Base-by-base conservation (phyloP, 441 rosid species). In the Rhodomyrtus psidioides region DNA sequence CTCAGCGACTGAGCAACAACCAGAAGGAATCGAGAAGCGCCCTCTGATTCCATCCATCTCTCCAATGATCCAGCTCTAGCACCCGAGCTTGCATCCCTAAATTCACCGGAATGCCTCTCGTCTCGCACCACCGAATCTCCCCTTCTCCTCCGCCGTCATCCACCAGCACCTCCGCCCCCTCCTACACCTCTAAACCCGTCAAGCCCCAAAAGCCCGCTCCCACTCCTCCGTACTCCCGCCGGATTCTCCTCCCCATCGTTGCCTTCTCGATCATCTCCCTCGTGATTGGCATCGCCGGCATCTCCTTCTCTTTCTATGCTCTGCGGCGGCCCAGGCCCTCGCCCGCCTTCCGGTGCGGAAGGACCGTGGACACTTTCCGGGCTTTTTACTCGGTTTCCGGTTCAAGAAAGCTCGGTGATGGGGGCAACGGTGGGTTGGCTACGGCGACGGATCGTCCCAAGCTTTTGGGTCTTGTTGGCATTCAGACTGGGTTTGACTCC, bases 381-480 rank as follows among this genome's bases (percentile, higher is more conserved):
- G 90, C 89, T 4, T 90, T 89, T 30, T 89, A 90, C 70, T 86
- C 91, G 7, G 55, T 70, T n/a, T 85, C 91, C 10, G 88, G 57
- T 74, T 87, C 91, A 14, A 86, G 91, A 53, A 90, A 90, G 83
- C 85, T 90, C 42, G 91, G 91, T 5, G 87, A 65, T 88, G 90
- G 75, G 53, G 62, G 87, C 44, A 89, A 83, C 53, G 91, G 84
- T 24, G 92, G 86, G 10, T 65, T 92, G 81, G 56, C 79, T 55
- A 70, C 49, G 49, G 79, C 46, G 79, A 24, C n/a, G 79, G 95
- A 92, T 86, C 93, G 95, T 83, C 95, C 88, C 13, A 94, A 93
- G 91, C 89, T 92, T 83, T 89, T 95, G 42, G 98, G 96, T 21
- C 89, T 95, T n/a, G 96, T 95, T 24, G 98, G 98, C 88, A 93